Base-by-base conservation (phyloP, 2,329 filamentous ascomycete genomes). In the Myrmaecium sp. region DNA sequence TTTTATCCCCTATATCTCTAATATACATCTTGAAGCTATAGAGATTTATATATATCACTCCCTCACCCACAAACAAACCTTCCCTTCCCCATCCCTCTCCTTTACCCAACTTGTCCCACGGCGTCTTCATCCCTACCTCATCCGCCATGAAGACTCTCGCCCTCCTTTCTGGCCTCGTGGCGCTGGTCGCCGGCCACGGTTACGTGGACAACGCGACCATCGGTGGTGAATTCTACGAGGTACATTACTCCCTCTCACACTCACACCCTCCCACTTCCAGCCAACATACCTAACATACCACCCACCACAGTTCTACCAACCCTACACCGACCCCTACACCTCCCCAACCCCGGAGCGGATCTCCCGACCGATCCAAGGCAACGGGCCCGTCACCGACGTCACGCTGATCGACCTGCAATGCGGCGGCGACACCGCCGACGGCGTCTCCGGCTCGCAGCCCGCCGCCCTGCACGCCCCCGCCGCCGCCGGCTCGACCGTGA, bases 321-420 rank as follows among this genome's bases (percentile, higher is more conserved):
- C 47, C 1, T 47, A 47, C 34, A 29, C 35, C 11, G 47, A 51
- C 30, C 47, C 44, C 0, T 51, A 49, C 39, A 44, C 33, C 26
- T 43, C 21, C 15, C 30, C 30, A 17, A 26, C 29, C 24, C 60
- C 62, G 10, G 36, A 61, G 22, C 55, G 65, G n/a, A 60, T 71
- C 41, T 66, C 66, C n/a, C 62, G 67, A 11, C 51, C 54, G 5
- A 59, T 72, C 30, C 56, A 63, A 31, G 66, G 66, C 19, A 70
- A 71, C 43, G 66, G 68, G 3, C 66, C 67, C 1, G 58, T 72
- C 13, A 47, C 62, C 30, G 60, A 71, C 30, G 42, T 70, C 5
- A 57, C 55, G 2, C 51, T 55, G 8, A 52, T 59, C 30, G 67
- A 71, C 33, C 28, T 72, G 5, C 64, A 70, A 40, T 72, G 68